phyloP scores from a whole-genome alignment of 2,329 filamentous ascomycete genomes.

The Verticillium nonalfalfae region DNA sequence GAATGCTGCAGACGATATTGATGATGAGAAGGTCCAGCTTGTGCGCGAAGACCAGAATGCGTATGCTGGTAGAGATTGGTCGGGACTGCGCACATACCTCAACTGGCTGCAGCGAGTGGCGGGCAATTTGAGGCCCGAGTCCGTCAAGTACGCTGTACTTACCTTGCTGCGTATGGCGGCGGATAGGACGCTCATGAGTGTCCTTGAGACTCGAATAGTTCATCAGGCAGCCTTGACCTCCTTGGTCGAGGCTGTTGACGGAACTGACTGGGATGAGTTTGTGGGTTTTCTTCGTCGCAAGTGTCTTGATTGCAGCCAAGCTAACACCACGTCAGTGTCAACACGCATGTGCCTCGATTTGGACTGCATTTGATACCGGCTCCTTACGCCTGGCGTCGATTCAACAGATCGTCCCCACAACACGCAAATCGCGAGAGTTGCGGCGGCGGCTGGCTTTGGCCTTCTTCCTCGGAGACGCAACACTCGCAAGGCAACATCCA shows the following conservation, averaged over 20 bases:
- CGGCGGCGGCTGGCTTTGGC: constrained; percentile 60
- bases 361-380: neutral
- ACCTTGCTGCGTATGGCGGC: constrained; percentile 49
- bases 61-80: constrained; percentile 37
- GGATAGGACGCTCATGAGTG: constrained; percentile 38
- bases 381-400: neutral
- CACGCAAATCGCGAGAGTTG: constrained; percentile 33
- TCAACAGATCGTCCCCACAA: neutral
- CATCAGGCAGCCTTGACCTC: constrained; percentile 36
- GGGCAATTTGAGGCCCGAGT: constrained; percentile 22
- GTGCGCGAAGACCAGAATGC: constrained; percentile 18
- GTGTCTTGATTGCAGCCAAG: constrained; percentile 7
- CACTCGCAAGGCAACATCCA: constrained; percentile 31
- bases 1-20: constrained; percentile 46
- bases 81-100: constrained; percentile 34
- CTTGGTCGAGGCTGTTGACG: constrained; percentile 35
- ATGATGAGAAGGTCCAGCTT: constrained; percentile 16
- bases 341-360: constrained; percentile 24
- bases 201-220: constrained; percentile 22
- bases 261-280: constrained; percentile 28
- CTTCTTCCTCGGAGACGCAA: constrained; percentile 50
- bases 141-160: constrained; percentile 32
- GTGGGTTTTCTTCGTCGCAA: constrained; percentile 24
- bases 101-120: constrained; percentile 32
- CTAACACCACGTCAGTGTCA: constrained; percentile 34